These are phyloP conservation scores for Aphanomyces cochlioides DNA, from an alignment of 352 stramenopile species.

Conservation along the genomic window DNA sequence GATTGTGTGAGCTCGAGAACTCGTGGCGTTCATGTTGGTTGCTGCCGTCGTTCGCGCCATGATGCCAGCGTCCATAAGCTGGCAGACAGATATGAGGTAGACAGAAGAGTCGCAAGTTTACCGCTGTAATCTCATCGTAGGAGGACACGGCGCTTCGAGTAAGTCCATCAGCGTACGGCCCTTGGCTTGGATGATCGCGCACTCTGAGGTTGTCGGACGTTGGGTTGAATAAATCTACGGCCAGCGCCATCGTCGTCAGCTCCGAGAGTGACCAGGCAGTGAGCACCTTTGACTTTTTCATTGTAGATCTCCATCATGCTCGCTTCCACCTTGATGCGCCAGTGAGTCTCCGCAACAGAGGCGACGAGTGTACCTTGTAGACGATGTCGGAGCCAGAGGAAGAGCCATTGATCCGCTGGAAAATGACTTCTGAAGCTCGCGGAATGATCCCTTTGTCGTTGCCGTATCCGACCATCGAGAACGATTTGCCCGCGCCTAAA, in stretches of 20 bases:
- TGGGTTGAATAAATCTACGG: slow-evolving; percentile 77
- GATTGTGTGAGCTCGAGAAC: slow-evolving; percentile 76
- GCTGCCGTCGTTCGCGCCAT: slow-evolving; percentile 75
- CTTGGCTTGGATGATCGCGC: slow-evolving; percentile 79
- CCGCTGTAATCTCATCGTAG: slow-evolving; percentile 73
- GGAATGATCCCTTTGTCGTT: slow-evolving; percentile 81
- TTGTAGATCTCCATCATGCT: slow-evolving; percentile 92
- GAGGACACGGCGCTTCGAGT: slow-evolving; percentile 75
- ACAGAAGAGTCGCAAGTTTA: slow-evolving; percentile 25
- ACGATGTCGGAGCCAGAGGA: slow-evolving; percentile 43
- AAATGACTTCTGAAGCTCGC: slow-evolving; percentile 76
- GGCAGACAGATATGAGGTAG: background rate
- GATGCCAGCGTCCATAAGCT: slow-evolving; percentile 85
- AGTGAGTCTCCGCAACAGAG: too few relatives aligned
- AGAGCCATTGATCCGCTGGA: slow-evolving; percentile 64
- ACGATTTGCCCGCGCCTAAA: slow-evolving; percentile 69
- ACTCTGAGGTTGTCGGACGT: slow-evolving; percentile 82
- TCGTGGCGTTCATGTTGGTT: slow-evolving; percentile 86
- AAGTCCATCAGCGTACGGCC: slow-evolving; percentile 76
- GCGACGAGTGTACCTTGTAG: slow-evolving; percentile 14
- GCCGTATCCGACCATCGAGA: slow-evolving; percentile 85
- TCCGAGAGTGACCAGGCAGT: background rate
- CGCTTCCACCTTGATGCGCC: slow-evolving; percentile 66
- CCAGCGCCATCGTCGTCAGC: background rate
- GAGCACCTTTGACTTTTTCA: slow-evolving; percentile 73